Base-by-base conservation (phyloP, 1,139 yeast genomes). In the Diutina mesorugosa region DNA sequence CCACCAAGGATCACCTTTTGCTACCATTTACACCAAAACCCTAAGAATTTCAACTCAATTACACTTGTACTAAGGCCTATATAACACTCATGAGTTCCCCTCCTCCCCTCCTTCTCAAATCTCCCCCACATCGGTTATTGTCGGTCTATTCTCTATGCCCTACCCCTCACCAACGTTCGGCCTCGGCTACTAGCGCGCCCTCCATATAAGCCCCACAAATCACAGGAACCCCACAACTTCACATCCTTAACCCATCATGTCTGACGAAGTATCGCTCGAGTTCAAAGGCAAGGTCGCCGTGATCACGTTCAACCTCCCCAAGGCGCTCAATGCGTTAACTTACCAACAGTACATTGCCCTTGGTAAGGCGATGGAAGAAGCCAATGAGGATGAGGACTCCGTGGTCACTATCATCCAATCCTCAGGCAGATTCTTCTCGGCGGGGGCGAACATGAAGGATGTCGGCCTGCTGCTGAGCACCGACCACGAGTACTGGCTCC, bases 371-470 rank as follows among this genome's bases (percentile, higher is more conserved):
- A 70, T 90, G 29, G 83, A 83, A 61, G 67, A 74, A 59, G 93
- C 96, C 0, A 85, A 87, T 60, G 67, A 72, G 16, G 86, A 88
- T 60, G 82, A 81, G 51, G 76, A 76, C 45, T 84, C 95, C 0
- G 68, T 79, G 10, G 78, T 82, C 46, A 90, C 97, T 1, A 71
- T 88, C 57, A 70, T 90, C 57, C 86, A 84, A 65, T 76, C 90
- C 47, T 76, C 87, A 0, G 97, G 97, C 1, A 76, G 85, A 61
- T 87, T 77, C 67, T 90, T 90, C 68, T 84, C 93, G 47, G 88
- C 96, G 6, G 97, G 97, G 47, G 97, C 96, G 35, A 85, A 88
- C 66, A 80, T 88, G 59, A 68, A 69, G 16, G 56, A 59, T 16
- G n/a, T 32, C 28, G 76, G 71, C 56, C 62, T 60, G 52, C 65